Evolutionary conservation across 345 rosid genomes (phyloP).

Genomic region (Salix caprea): DNA sequence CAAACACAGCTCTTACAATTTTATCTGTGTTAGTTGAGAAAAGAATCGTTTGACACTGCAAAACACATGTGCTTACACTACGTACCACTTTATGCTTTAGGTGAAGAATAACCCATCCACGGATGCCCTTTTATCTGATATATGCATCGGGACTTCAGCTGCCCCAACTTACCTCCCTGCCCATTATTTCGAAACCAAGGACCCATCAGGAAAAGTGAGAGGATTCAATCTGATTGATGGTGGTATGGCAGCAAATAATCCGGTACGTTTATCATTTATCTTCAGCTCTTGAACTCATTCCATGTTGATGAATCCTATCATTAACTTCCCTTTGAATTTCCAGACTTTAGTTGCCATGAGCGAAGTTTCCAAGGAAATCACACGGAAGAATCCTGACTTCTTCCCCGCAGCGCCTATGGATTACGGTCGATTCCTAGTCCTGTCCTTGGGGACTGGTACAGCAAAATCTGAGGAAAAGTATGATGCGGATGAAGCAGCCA

Average conservation of each 20-base stretch:
- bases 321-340: not conserved
- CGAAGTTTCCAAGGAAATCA: constrained; percentile 48
- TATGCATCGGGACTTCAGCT: constrained; percentile 58
- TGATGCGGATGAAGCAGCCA: constrained; percentile 41
- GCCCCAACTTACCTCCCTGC: constrained; percentile 71
- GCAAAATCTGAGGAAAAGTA: constrained; percentile 35
- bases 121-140: constrained; percentile 53
- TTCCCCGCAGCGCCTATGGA: constrained; percentile 42
- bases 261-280: constrained; percentile 17
- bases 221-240: constrained; percentile 69
- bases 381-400: constrained; percentile 34
- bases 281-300: no score
- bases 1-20: no score
- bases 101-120: constrained; percentile 32
- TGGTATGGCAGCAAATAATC: constrained; percentile 78
- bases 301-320: no score
- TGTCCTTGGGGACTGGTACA: constrained; percentile 62
- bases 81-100: constrained; percentile 2
- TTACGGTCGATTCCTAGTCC: constrained; percentile 42
- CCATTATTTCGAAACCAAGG: constrained; percentile 35
- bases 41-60: no score
- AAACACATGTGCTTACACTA: no score
- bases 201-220: constrained; percentile 26
- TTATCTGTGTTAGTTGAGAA: no score
- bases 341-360: constrained; percentile 48